phyloP scores from a whole-genome alignment of 352 stramenopile genomes.

The Phytophthora pini region DNA sequence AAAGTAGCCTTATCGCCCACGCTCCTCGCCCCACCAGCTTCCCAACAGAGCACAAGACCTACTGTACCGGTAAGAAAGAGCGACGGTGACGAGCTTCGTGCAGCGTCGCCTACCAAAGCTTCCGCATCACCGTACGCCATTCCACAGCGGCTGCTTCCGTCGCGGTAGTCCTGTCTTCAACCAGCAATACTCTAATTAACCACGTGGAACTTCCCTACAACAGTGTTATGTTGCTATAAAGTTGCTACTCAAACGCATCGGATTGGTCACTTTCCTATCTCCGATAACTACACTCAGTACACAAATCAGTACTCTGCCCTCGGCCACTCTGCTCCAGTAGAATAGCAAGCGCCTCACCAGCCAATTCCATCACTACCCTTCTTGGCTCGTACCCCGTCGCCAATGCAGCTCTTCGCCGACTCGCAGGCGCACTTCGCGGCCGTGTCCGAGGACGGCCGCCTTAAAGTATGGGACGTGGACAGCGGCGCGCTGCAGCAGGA shows the following conservation, averaged over 20 bases:
- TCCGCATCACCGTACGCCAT: constrained; percentile 34
- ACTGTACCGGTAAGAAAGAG: not conserved
- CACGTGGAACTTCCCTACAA: constrained; percentile 19
- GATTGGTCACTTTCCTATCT: not conserved
- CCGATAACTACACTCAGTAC: not conserved
- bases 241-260: not conserved
- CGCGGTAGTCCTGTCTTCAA: not conserved
- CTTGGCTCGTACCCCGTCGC: constrained; percentile 19
- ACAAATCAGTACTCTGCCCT: not conserved
- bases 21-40: not conserved
- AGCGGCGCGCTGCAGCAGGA: constrained; percentile 74
- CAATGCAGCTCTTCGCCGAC: constrained; percentile 78
- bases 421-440: constrained; percentile 81
- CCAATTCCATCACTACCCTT: constrained; percentile 25
- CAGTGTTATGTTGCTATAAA: not conserved
- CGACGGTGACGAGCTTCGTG: constrained; percentile 9
- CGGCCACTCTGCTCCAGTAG: constrained; percentile 68
- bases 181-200: constrained; percentile 6
- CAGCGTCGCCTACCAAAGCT: constrained; percentile 12
- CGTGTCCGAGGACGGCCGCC: constrained; percentile 82
- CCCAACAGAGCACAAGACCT: not conserved
- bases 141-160: constrained; percentile 15
- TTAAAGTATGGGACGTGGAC: constrained; percentile 84
- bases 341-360: constrained; percentile 21
- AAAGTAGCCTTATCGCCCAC: constrained; percentile 13